phyloP scores from a whole-genome alignment of 306 rosid species.

The Bauhinia variegata region DNA sequence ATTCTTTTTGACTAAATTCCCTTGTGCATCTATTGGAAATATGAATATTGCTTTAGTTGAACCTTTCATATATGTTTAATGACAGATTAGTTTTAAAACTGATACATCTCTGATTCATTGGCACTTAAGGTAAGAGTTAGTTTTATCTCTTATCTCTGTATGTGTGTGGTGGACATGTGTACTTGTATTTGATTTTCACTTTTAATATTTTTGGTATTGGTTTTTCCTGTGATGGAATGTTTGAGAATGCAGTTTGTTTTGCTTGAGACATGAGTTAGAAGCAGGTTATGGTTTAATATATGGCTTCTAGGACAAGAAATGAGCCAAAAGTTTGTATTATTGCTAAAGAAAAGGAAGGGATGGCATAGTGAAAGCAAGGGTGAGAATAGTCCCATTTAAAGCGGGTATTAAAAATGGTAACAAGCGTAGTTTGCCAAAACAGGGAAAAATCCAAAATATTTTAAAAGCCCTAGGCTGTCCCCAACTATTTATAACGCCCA shows the following conservation, averaged over 20 bases:
- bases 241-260: not conserved
- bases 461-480: slow-evolving; percentile 69
- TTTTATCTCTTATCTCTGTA: slow-evolving; percentile 5
- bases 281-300: not conserved
- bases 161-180: not conserved
- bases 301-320: slow-evolving; percentile 28
- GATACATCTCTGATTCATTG: not conserved
- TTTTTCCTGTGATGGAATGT: not conserved
- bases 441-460: slow-evolving; percentile 58
- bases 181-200: not conserved
- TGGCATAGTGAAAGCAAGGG: slow-evolving; percentile 38
- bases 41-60: not conserved
- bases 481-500: slow-evolving; percentile 70
- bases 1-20: not conserved
- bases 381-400: slow-evolving; percentile 47
- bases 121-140: slow-evolving; percentile 20
- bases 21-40: not conserved
- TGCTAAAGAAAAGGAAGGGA: slow-evolving; percentile 22
- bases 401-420: slow-evolving; percentile 52
- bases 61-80: not conserved
- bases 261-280: slow-evolving; percentile 8
- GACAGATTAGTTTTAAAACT: not conserved
- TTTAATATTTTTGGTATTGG: slow-evolving; percentile 1
- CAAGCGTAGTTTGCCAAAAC: slow-evolving; percentile 57
- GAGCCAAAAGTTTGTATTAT: slow-evolving; percentile 32